Conservation (phyloP, 352 stramenopile genomes). For the Pythium brassicae region DNA sequence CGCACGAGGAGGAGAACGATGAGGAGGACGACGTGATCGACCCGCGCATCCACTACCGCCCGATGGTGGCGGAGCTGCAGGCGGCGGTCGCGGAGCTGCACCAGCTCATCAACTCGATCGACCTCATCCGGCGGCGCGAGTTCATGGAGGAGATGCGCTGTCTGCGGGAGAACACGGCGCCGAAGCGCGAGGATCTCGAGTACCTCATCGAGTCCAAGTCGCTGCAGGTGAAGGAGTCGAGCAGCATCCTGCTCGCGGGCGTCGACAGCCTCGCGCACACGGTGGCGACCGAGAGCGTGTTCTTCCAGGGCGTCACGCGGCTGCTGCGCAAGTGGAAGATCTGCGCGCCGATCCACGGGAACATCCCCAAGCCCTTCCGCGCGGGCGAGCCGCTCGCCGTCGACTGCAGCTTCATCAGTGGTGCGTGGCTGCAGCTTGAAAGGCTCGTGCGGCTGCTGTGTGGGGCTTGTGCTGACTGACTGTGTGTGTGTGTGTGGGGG, state of each 20-base stretch:
- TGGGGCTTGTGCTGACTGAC: background rate
- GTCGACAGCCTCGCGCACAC: slow-evolving; percentile 66
- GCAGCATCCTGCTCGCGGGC: slow-evolving; percentile 64
- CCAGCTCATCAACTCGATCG: slow-evolving; percentile 86
- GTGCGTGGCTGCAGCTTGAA: slow-evolving; percentile 22
- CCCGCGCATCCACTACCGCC: slow-evolving; percentile 78
- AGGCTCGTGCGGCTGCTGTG: background rate
- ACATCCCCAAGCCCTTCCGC: slow-evolving; percentile 84
- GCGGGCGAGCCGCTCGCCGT: slow-evolving; percentile 77
- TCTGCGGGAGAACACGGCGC: slow-evolving; percentile 79
- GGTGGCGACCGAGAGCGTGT: slow-evolving; percentile 78
- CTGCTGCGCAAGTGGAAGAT: slow-evolving; percentile 85
- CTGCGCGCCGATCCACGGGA: slow-evolving; percentile 80
- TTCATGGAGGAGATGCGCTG: slow-evolving; percentile 86
- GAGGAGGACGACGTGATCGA: slow-evolving; percentile 83
- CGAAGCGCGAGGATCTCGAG: slow-evolving; percentile 76
- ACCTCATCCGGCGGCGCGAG: slow-evolving; percentile 71
- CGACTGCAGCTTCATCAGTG: slow-evolving; percentile 81
- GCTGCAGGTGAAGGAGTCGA: slow-evolving; percentile 71
- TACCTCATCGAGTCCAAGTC: slow-evolving; percentile 75
- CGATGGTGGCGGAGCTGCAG: slow-evolving; percentile 82
- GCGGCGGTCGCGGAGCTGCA: slow-evolving; percentile 72
- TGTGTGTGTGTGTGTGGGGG: slow-evolving; percentile 5
- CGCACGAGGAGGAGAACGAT: slow-evolving; percentile 13
- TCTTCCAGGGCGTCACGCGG: slow-evolving; percentile 78